Percentiles rank a stretch among this genome's conserved stretches.
phyloP scores from a whole-genome alignment of 805 yeast genomes.

The Komagataella ulmi region DNA sequence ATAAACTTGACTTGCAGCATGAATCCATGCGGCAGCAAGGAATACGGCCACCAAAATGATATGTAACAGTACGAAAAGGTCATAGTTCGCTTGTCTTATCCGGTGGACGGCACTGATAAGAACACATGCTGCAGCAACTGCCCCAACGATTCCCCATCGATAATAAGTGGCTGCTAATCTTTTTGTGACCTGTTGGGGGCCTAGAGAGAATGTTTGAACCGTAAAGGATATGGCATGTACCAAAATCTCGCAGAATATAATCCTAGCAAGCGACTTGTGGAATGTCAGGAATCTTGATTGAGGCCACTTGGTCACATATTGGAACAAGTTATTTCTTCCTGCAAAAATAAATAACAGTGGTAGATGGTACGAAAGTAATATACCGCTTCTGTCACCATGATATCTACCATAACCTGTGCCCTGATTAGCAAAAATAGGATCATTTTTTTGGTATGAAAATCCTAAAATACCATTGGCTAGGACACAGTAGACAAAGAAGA shows the following conservation, averaged over 20 bases:
- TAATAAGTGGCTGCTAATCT: slow-evolving; percentile 9
- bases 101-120: slow-evolving; percentile 33
- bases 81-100: slow-evolving; percentile 44
- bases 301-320: slow-evolving; percentile 51
- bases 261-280: slow-evolving; percentile 46
- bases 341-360: slow-evolving; percentile 47
- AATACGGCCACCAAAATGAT: slow-evolving; percentile 39
- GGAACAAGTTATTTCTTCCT: slow-evolving; percentile 48
- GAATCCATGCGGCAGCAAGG: slow-evolving; percentile 44
- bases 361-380: slow-evolving; percentile 28
- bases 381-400: slow-evolving; percentile 39
- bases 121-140: slow-evolving; percentile 27
- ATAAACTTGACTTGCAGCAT: slow-evolving; percentile 27
- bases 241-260: slow-evolving; percentile 24
- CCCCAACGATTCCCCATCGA: slow-evolving; percentile 21
- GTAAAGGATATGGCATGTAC: slow-evolving; percentile 26
- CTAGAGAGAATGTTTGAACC: slow-evolving; percentile 1
- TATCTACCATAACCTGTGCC: slow-evolving; percentile 17
- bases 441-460: background rate
- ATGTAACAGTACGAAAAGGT: slow-evolving; percentile 45
- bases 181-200: background rate
- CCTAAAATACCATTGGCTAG: background rate
- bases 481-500: background rate
- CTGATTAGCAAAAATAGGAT: background rate
- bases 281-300: slow-evolving; percentile 39